Conservation (phyloP, 768 basidiomycete species). For the Termitomyces sp. region DNA sequence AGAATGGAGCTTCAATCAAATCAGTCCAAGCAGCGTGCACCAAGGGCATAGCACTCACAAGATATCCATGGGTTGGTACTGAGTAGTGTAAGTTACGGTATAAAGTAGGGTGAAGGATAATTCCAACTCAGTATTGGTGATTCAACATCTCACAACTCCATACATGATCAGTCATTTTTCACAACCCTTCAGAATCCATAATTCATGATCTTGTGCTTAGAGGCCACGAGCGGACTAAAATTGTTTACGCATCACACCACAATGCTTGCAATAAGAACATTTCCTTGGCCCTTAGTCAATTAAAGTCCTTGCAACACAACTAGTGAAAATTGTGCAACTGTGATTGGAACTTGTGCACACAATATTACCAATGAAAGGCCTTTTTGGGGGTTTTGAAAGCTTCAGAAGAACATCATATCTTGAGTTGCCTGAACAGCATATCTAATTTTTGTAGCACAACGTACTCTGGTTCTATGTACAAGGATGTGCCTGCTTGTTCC, state of each 20-base stretch:
- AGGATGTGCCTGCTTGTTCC: neutral
- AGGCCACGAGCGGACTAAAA: neutral
- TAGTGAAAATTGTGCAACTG: neutral
- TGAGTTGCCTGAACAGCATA: neutral
- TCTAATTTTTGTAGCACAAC: neutral
- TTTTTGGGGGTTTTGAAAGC: neutral
- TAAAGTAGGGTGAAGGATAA: too few relatives aligned
- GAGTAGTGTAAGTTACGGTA: neutral
- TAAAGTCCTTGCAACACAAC: neutral
- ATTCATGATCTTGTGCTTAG: neutral
- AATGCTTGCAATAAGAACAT: neutral
- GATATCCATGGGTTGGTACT: slow-evolving; percentile 28
- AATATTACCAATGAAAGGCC: neutral
- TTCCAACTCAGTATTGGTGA: neutral
- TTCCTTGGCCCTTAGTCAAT: neutral
- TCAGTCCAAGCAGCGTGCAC: slow-evolving; percentile 4
- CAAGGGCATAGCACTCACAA: slow-evolving; percentile 28
- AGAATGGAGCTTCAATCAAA: slow-evolving; percentile 56
- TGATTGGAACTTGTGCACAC: neutral
- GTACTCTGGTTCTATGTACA: neutral
- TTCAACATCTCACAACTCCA: neutral
- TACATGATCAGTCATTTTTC: neutral
- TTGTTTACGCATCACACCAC: neutral
- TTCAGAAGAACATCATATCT: neutral
- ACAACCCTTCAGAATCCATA: too few relatives aligned